Conservation (phyloP, 2,329 filamentous ascomycete species). For the Alternaria tenuissima region DNA sequence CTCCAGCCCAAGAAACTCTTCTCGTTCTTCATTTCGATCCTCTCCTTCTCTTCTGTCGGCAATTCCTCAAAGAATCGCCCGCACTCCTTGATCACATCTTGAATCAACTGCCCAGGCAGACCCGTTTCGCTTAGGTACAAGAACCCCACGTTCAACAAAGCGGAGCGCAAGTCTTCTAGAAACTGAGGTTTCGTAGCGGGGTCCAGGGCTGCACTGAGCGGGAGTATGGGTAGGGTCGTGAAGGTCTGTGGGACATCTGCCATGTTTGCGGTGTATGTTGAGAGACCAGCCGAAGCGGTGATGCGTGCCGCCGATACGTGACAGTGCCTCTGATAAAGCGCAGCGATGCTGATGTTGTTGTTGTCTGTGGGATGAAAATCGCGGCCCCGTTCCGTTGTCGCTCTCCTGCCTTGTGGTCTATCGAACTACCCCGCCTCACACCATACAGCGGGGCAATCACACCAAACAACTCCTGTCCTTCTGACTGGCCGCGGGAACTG, state of each 20-base stretch:
- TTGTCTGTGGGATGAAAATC: neutral
- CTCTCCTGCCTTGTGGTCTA: constrained; percentile 1
- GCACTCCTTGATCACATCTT: constrained; percentile 72
- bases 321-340: neutral
- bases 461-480: constrained; percentile 9
- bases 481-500: neutral
- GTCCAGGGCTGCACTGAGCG: constrained; percentile 72
- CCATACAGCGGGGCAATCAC: constrained; percentile 32
- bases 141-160: constrained; percentile 87
- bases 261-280: neutral
- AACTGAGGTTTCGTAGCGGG: constrained; percentile 77
- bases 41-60: constrained; percentile 76
- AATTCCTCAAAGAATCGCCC: constrained; percentile 77
- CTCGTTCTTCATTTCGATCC: constrained; percentile 61
- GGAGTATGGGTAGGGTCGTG: constrained; percentile 77
- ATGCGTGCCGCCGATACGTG: neutral
- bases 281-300: neutral
- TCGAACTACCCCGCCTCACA: constrained; percentile 5
- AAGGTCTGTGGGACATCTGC: constrained; percentile 59
- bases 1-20: constrained; percentile 59
- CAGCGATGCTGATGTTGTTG: neutral
- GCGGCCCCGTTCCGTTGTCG: constrained; percentile 2
- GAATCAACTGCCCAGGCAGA: constrained; percentile 66
- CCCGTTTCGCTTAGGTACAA: constrained; percentile 80
- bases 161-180: constrained; percentile 73